Evolutionary conservation across 345 rosid species (phyloP).

Genomic region (Orychophragmus violaceus): DNA sequence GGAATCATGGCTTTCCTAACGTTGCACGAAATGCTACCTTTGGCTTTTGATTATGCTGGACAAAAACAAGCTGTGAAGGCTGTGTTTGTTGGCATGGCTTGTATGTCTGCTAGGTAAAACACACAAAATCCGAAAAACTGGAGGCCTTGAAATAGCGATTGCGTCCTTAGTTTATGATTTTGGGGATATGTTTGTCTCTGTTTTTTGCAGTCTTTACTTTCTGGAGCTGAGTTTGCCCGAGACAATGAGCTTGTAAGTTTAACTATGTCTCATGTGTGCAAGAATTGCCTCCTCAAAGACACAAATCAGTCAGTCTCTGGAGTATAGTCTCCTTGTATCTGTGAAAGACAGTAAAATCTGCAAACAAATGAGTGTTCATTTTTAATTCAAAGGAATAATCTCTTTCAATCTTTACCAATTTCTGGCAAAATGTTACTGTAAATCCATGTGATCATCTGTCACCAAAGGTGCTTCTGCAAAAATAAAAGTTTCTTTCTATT

Average conservation of each 20-base stretch:
- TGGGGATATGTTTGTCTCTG: constrained; percentile 14
- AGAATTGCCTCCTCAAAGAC: constrained; percentile 22
- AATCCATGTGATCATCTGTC: neutral
- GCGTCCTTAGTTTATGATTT: neutral
- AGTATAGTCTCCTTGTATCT: constrained; percentile 12
- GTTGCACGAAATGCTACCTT: constrained; percentile 94
- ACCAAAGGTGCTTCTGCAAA: neutral
- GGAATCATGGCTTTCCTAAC: constrained; percentile 99
- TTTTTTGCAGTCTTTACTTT: constrained; percentile 58
- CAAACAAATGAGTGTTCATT: constrained; percentile 17
- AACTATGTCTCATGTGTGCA: neutral
- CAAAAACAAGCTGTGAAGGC: constrained; percentile 98
- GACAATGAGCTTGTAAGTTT: constrained; percentile 52
- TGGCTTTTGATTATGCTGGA: constrained; percentile 98
- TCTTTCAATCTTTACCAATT: neutral
- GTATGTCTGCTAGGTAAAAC: constrained; percentile 90
- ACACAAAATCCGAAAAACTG: neutral
- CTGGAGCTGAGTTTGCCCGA: constrained; percentile 72
- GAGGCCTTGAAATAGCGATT: neutral
- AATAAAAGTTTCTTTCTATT: neutral
- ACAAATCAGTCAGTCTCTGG: neutral
- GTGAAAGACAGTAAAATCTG: no score
- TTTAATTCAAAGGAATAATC: constrained; percentile 4
- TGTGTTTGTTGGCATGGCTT: constrained; percentile 93
- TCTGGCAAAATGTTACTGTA: neutral